Evolutionary conservation across 1,284 basidiomycete genomes (phyloP), one percentile per base, ranked within the genome.

Genomic region (Tylopilus sp.): DNA sequence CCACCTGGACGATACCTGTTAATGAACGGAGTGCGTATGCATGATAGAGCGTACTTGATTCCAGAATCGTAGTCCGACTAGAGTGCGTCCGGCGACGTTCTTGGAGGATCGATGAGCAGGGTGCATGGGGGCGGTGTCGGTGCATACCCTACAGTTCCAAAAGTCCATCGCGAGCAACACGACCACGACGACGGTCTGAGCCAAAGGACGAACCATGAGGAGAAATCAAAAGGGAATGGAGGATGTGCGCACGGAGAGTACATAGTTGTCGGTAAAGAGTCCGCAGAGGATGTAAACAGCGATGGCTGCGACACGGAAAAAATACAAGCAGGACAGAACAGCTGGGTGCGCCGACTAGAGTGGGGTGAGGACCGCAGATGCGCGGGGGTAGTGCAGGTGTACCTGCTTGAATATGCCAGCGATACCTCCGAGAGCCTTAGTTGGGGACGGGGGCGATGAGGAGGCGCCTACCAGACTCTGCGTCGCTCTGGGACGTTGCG

Each of bases 31-130:
- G 14, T 15, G 21, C 24, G 43, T 11, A 44, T 26, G 29, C 31
- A 41, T 18, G 30, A 47, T 4, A 10, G n/a, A n/a, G 55, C 71
- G 20, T 51, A 83, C 92, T 70, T 96, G 93, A 67, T 96, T 97
- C 94, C 94, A 97, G 65, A 94, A 97, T 50, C 94, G 78, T 56
- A 97, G 72, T 11, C 94, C 94, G 10, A 96, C 94, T 11, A 97
- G 74, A 10, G 87, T 91, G 54, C 94, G 76, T 2, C 94, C 94
- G 1, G 93, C 83, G 20, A 97, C 91, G 63, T 97, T 97, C 85
- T 94, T 59, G 48, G 45, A 44, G 40, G 21, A 36, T 35, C 15
- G 30, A 9, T 17, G 37, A 28, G 46, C 7, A 52, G 52, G 14
- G 11, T 15, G n/a, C 31, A 34, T 35, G 10, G 21, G 9, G 50